Percentiles rank a stretch among this genome's conserved stretches.
Evolutionary conservation across 257 asterid genomes (phyloP).

Genomic region (Capsicum rhomboideum): DNA sequence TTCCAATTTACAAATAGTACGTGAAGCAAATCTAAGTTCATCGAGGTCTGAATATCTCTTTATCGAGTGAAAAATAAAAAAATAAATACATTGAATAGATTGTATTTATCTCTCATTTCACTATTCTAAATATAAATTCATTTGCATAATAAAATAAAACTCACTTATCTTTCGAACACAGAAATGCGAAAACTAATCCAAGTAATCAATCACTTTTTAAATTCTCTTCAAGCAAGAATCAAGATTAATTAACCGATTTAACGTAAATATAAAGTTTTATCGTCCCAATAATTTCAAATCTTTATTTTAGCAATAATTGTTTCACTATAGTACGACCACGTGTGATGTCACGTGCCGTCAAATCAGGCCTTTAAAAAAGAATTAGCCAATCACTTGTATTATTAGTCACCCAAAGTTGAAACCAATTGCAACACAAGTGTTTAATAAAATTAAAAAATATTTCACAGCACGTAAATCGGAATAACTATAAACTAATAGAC

Average conservation of each 20-base stretch:
- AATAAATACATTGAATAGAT: too few relatives aligned
- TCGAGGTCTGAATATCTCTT: neutral
- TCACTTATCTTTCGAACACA: too few relatives aligned
- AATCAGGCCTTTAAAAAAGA: neutral
- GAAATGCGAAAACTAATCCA: too few relatives aligned
- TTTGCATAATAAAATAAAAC: too few relatives aligned
- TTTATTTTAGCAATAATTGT: neutral
- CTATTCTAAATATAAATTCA: too few relatives aligned
- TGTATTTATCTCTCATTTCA: too few relatives aligned
- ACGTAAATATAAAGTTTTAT: too few relatives aligned
- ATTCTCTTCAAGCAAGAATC: too few relatives aligned
- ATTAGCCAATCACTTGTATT: neutral
- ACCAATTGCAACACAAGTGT: neutral
- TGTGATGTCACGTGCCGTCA: conserved; percentile 22
- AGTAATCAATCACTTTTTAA: too few relatives aligned
- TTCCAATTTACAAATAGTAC: neutral
- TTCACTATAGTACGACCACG: conserved; percentile 4
- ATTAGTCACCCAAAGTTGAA: conserved; percentile 2
- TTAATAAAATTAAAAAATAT: neutral
- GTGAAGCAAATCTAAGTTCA: neutral
- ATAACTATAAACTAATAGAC: neutral
- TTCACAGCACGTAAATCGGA: neutral
- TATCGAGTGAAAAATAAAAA: too few relatives aligned
- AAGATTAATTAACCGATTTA: too few relatives aligned
- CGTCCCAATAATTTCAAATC: neutral